Evolutionary conservation across 2,329 filamentous ascomycete genomes (phyloP).

Genomic region (Talaromyces piceae): DNA sequence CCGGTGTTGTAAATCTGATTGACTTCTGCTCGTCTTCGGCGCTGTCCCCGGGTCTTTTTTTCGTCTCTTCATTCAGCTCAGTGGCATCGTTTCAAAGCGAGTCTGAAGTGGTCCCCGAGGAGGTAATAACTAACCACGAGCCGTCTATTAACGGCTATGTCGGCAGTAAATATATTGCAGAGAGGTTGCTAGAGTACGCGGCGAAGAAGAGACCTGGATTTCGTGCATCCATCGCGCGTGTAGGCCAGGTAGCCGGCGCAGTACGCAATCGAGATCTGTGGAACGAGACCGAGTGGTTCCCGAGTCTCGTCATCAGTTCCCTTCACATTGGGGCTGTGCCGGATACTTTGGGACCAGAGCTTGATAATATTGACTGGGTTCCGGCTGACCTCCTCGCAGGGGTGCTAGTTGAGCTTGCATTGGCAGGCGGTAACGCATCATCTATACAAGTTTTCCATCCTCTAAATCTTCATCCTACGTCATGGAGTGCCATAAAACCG

Average conservation of each 20-base stretch:
- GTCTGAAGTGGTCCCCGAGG: slow-evolving; percentile 12
- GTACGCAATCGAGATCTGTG: slow-evolving; percentile 23
- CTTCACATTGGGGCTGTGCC: slow-evolving; percentile 32
- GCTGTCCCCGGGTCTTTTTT: slow-evolving; percentile 1
- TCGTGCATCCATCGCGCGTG: slow-evolving; percentile 15
- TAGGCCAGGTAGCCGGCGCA: slow-evolving; percentile 25
- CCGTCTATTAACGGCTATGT: slow-evolving; percentile 20
- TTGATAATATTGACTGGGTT: slow-evolving; percentile 37
- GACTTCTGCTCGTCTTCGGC: not conserved
- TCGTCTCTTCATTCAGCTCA: slow-evolving; percentile 11
- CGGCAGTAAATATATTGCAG: slow-evolving; percentile 24
- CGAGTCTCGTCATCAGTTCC: slow-evolving; percentile 36
- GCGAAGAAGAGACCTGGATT: slow-evolving; percentile 8
- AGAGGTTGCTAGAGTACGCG: slow-evolving; percentile 20
- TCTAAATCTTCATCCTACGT: slow-evolving; percentile 13
- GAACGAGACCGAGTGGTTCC: slow-evolving; percentile 38
- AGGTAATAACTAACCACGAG: slow-evolving; percentile 8
- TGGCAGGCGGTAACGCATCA: not conserved
- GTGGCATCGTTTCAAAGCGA: slow-evolving; percentile 8
- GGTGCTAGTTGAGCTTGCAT: slow-evolving; percentile 27
- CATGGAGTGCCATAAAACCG: slow-evolving; percentile 6
- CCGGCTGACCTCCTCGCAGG: slow-evolving; percentile 37
- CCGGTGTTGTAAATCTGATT: slow-evolving; percentile 7
- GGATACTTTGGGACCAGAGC: slow-evolving; percentile 24
- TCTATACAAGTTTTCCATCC: slow-evolving; percentile 14